These are phyloP conservation scores for Pelargonium australe DNA, from an alignment of 441 rosid genomes.

Conservation along the genomic window DNA sequence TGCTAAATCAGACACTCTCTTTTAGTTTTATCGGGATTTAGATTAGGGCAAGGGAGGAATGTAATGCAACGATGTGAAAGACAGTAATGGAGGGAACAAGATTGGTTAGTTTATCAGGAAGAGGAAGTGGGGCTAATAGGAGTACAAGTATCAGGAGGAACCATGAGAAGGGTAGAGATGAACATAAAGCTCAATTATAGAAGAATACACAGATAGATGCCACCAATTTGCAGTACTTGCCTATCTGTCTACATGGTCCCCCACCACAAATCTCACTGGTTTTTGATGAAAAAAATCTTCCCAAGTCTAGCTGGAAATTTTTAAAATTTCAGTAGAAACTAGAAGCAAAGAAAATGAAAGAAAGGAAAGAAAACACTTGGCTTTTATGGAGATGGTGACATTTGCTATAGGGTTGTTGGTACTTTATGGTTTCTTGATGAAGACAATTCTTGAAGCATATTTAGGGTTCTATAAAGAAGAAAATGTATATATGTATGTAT, in stretches of 20 bases:
- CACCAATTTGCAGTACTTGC: constrained; percentile 28
- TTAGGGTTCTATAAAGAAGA: not conserved
- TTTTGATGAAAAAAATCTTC: constrained; percentile 26
- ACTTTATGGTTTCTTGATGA: constrained; percentile 7
- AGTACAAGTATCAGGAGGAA: constrained; percentile 27
- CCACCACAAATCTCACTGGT: constrained; percentile 27
- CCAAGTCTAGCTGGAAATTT: constrained; percentile 35
- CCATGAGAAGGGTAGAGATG: constrained; percentile 22
- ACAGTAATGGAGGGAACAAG: constrained; percentile 11
- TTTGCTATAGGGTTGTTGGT: constrained; percentile 25
- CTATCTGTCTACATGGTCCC: constrained; percentile 40
- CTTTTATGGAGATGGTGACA: constrained; percentile 25
- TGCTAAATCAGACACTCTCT: too few relatives aligned
- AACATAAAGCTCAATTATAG: constrained; percentile 32
- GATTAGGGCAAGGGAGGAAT: constrained; percentile 11
- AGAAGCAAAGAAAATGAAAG: not conserved
- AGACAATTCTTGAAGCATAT: not conserved
- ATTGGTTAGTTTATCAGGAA: constrained; percentile 19
- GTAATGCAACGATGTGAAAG: not conserved
- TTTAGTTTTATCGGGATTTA: too few relatives aligned
- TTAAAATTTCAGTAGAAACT: constrained; percentile 3
- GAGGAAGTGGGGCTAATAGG: constrained; percentile 28
- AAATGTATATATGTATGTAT: not conserved
- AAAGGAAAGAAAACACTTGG: constrained; percentile 17
- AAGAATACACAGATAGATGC: constrained; percentile 33